phyloP scores from a whole-genome alignment of 805 yeast genomes.

The Metschnikowia colocasiae region DNA sequence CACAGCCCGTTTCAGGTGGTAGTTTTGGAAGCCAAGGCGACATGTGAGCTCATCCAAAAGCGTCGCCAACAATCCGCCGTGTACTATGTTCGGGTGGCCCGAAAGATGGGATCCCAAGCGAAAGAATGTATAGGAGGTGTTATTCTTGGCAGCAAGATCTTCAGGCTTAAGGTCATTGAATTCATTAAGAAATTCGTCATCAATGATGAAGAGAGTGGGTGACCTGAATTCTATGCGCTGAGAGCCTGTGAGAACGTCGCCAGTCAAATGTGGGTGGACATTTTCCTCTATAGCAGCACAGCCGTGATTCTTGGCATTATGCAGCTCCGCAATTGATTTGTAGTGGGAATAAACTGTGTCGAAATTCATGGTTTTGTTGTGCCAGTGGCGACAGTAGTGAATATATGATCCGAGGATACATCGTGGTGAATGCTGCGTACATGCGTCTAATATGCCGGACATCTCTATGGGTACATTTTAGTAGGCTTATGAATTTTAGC shows the following conservation, averaged over 20 bases:
- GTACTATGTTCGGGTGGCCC: constrained; percentile 41
- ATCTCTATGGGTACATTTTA: background rate
- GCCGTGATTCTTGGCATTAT: constrained; percentile 8
- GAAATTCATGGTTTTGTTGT: background rate
- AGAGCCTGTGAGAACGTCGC: constrained; percentile 31
- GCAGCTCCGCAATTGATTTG: background rate
- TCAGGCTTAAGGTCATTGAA: constrained; percentile 22
- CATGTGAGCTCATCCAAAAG: constrained; percentile 42
- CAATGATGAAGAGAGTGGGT: constrained; percentile 31
- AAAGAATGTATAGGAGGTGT: constrained; percentile 36
- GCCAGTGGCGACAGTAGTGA: background rate
- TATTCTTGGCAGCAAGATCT: constrained; percentile 18
- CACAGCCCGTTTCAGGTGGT: constrained; percentile 37
- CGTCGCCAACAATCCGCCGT: constrained; percentile 43
- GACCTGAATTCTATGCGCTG: constrained; percentile 35
- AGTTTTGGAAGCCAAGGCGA: constrained; percentile 40
- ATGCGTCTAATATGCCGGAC: background rate
- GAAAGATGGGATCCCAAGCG: constrained; percentile 36
- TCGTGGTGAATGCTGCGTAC: background rate
- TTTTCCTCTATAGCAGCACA: constrained; percentile 23
- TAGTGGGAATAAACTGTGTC: background rate
- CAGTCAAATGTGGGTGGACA: constrained; percentile 35
- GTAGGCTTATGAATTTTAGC: background rate
- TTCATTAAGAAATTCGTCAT: constrained; percentile 26
- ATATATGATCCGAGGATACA: background rate